A percentile compares a stretch with the other conserved stretches of the same genome.
phyloP scores from a whole-genome alignment of 371 early-diverging fungal species.

The Haplosporangium sp. region DNA sequence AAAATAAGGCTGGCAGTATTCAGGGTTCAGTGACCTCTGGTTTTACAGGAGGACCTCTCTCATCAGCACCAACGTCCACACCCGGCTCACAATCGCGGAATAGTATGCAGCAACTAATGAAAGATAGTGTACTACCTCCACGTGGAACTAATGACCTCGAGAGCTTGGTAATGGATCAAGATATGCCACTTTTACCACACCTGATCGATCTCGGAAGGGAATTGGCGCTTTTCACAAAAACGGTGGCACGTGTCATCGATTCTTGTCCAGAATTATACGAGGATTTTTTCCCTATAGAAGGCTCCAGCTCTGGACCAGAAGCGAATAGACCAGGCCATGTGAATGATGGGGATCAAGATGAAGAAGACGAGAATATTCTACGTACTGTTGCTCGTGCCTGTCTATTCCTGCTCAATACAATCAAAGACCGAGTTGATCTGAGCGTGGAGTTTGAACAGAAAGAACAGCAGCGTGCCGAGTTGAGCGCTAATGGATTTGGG shows the following conservation, averaged over 20 bases:
- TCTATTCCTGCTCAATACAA: constrained; percentile 32
- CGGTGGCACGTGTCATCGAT: constrained; percentile 25
- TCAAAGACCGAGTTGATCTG: constrained; percentile 33
- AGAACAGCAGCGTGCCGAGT: constrained; percentile 19
- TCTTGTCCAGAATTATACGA: background rate
- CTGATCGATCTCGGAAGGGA: constrained; percentile 52
- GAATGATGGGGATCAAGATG: background rate
- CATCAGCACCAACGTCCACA: constrained; percentile 28
- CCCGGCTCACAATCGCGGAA: constrained; percentile 21
- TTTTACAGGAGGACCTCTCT: constrained; percentile 1
- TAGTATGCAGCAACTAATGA: background rate
- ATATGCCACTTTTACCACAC: constrained; percentile 45
- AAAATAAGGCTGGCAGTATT: constrained; percentile 9
- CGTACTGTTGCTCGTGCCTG: constrained; percentile 27
- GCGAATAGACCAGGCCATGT: background rate
- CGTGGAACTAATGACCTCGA: constrained; percentile 17
- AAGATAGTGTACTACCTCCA: constrained; percentile 20
- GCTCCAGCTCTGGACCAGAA: background rate
- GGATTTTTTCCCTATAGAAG: background rate
- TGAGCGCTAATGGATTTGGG: background rate
- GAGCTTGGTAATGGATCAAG: constrained; percentile 25
- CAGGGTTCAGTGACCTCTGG: too few relatives aligned
- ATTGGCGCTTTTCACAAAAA: constrained; percentile 44
- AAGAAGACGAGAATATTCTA: constrained; percentile 24
- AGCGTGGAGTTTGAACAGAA: constrained; percentile 31